Percentiles rank a stretch among this genome's conserved stretches.
phyloP scores from a whole-genome alignment of 805 yeast species.

The Hanseniaspora osmophila region DNA sequence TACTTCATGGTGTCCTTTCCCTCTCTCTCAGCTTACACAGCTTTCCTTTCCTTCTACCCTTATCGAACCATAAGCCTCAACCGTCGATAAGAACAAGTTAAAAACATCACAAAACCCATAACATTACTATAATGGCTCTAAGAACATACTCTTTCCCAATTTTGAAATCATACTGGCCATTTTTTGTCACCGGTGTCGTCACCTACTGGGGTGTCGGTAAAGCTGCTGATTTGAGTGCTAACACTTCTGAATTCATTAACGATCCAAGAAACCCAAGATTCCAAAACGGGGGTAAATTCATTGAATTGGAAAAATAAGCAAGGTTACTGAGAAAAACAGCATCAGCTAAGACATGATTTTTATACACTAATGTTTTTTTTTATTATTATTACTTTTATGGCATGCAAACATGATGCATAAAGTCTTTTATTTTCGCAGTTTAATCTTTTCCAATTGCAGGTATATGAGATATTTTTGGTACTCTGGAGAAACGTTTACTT shows the following conservation, averaged over 20 bases:
- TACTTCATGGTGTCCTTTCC: too few relatives aligned
- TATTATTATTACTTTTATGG: neutral
- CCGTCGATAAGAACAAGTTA: neutral
- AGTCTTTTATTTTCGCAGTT: too few relatives aligned
- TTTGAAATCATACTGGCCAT: constrained; percentile 73
- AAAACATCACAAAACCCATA: neutral
- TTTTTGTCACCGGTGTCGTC: constrained; percentile 67
- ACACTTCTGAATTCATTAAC: constrained; percentile 71
- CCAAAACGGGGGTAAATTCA: constrained; percentile 38
- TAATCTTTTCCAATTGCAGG: too few relatives aligned
- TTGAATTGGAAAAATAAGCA: constrained; percentile 21
- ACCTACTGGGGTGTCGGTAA: constrained; percentile 60
- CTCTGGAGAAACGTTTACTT: too few relatives aligned
- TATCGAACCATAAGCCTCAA: neutral
- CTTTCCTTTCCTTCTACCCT: too few relatives aligned
- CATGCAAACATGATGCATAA: neutral
- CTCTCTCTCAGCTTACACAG: too few relatives aligned
- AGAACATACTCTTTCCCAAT: constrained; percentile 33
- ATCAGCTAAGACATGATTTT: neutral
- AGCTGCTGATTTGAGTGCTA: constrained; percentile 52
- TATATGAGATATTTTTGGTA: too few relatives aligned
- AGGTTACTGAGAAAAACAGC: too few relatives aligned
- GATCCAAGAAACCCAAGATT: constrained; percentile 96
- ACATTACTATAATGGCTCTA: constrained; percentile 7
- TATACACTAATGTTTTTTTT: too few relatives aligned